Evolutionary conservation across 192 early-diverging fungal species (phyloP).

Genomic region (Diversispora eburnea): DNA sequence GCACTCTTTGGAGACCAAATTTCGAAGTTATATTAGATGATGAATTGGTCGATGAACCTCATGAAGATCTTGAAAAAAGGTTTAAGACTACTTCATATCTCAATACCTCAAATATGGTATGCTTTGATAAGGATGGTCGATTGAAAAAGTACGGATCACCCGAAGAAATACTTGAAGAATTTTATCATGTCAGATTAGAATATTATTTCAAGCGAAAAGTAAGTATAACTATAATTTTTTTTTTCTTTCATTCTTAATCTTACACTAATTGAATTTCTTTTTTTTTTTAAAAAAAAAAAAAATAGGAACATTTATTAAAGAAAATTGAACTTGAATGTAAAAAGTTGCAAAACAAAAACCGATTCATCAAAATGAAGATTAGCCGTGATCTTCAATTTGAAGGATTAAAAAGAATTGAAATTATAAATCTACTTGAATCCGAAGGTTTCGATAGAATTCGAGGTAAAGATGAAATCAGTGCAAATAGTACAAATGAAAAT

Average conservation of each 20-base stretch:
- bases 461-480: constrained; percentile 41
- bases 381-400: constrained; percentile 74
- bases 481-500: constrained; percentile 46
- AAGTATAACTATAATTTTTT: too few species aligned
- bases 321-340: constrained; percentile 63
- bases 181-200: constrained; percentile 77
- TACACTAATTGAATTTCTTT: too few species aligned
- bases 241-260: too few species aligned
- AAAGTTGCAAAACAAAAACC: constrained; percentile 76
- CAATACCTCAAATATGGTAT: constrained; percentile 87
- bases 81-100: constrained; percentile 76
- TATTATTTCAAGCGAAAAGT: constrained; percentile 90
- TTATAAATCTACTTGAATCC: constrained; percentile 68
- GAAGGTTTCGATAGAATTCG: constrained; percentile 57
- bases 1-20: constrained; percentile 62
- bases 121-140: constrained; percentile 84
- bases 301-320: constrained; percentile 49
- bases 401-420: constrained; percentile 78
- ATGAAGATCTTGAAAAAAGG: constrained; percentile 75
- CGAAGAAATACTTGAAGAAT: constrained; percentile 82
- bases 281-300: too few species aligned
- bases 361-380: constrained; percentile 90
- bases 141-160: constrained; percentile 75
- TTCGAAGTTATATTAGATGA: constrained; percentile 62
- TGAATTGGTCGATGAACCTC: constrained; percentile 67